Percentiles rank a stretch among this genome's conserved stretches.
phyloP scores from a whole-genome alignment of 352 stramenopile genomes.

The Thalassiosira ordinaria region DNA sequence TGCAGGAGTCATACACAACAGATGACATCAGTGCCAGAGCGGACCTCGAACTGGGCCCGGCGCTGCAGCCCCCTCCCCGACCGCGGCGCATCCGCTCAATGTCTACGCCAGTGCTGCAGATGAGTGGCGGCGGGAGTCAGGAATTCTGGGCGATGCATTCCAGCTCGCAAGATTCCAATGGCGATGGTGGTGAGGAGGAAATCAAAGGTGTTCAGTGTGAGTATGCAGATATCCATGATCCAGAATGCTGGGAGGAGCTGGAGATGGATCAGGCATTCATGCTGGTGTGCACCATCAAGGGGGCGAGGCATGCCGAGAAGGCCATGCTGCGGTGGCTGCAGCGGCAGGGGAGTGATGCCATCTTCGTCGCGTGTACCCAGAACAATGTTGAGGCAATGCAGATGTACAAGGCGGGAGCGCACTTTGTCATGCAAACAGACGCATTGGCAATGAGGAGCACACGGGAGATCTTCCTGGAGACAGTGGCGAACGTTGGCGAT shows the following conservation, averaged over 20 bases:
- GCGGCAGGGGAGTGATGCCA: not conserved
- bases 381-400: conserved; percentile 3
- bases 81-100: too few species aligned
- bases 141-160: conserved; percentile 10
- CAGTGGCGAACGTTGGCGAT: conserved; percentile 16
- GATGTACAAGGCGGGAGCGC: conserved; percentile 21
- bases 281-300: conserved; percentile 14
- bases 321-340: conserved; percentile 8
- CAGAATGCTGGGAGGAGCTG: conserved; percentile 18
- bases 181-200: not conserved
- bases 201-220: conserved; percentile 14
- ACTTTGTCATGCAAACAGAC: conserved; percentile 15
- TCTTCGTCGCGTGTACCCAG: conserved; percentile 8
- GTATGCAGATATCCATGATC: conserved; percentile 22
- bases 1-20: too few species aligned
- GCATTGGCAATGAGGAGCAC: conserved; percentile 20
- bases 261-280: conserved; percentile 19
- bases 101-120: too few species aligned
- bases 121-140: too few species aligned
- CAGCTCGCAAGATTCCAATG: conserved; percentile 5
- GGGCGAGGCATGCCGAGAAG: conserved; percentile 13
- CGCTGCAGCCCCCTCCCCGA: too few species aligned
- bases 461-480: conserved; percentile 19
- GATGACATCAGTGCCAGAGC: too few species aligned
- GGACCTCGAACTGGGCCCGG: too few species aligned